A percentile compares a stretch with the other conserved stretches of the same genome.
phyloP scores from a whole-genome alignment of 805 yeast genomes.

The Yarrowia osloensis region DNA sequence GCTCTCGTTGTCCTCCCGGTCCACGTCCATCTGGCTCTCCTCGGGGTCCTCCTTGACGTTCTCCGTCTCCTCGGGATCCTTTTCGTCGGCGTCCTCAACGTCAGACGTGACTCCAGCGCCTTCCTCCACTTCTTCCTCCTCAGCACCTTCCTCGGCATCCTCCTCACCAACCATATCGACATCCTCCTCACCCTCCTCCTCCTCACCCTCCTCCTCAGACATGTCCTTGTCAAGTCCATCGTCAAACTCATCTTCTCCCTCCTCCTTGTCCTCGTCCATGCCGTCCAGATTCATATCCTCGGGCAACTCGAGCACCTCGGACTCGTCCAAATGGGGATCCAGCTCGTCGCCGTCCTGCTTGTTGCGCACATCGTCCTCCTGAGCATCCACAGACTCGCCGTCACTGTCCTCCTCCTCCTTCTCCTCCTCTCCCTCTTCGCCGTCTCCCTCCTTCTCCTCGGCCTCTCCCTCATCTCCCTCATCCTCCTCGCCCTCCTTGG shows the following conservation, averaged over 20 bases:
- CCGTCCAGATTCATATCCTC: slow-evolving; percentile 88
- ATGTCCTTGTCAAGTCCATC: slow-evolving; percentile 39
- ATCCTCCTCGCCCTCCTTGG: slow-evolving; percentile 42
- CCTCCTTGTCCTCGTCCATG: slow-evolving; percentile 61
- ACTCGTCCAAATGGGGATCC: slow-evolving; percentile 75
- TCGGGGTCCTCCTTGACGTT: slow-evolving; percentile 36
- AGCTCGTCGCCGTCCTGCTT: slow-evolving; percentile 76
- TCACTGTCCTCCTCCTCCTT: slow-evolving; percentile 48
- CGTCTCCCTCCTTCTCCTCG: slow-evolving; percentile 44
- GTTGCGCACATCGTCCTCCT: slow-evolving; percentile 61
- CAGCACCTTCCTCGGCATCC: slow-evolving; percentile 44
- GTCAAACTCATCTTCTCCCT: slow-evolving; percentile 45
- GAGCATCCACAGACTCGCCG: slow-evolving; percentile 54
- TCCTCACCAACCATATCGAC: slow-evolving; percentile 37
- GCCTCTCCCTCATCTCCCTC: slow-evolving; percentile 44
- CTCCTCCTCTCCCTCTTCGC: slow-evolving; percentile 50
- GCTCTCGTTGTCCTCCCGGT: slow-evolving; percentile 58
- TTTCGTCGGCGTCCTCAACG: slow-evolving; percentile 42
- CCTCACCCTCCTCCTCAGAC: slow-evolving; percentile 39
- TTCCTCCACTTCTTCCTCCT: slow-evolving; percentile 38
- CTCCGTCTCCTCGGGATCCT: slow-evolving; percentile 40
- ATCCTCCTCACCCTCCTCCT: slow-evolving; percentile 33
- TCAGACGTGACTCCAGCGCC: slow-evolving; percentile 40
- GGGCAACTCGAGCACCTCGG: slow-evolving; percentile 85
- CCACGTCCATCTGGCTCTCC: slow-evolving; percentile 37